Percentiles rank a stretch among this genome's conserved stretches.
Evolutionary conservation across 2,329 filamentous ascomycete species (phyloP).

Genomic region (Epichloe coenophiala): DNA sequence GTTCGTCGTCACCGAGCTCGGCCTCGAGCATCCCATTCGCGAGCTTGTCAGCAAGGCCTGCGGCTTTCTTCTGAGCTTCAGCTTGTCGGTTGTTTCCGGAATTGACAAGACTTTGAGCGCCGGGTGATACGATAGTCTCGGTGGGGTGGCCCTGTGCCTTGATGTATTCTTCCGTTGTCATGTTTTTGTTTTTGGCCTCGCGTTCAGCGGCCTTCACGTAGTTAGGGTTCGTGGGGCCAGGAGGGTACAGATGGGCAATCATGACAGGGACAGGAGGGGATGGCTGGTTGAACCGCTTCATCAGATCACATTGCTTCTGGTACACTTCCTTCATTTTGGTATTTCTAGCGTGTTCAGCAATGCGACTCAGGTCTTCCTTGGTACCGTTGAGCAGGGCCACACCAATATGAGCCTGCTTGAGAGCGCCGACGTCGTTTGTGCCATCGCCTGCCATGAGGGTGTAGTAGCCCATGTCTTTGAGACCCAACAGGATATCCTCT

Average conservation of each 20-base stretch:
- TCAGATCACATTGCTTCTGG: constrained; percentile 84
- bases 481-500: constrained; percentile 90
- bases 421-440: constrained; percentile 91
- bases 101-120: constrained; percentile 39
- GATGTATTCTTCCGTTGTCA: constrained; percentile 44
- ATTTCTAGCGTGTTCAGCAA: constrained; percentile 84
- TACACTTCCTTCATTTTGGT: constrained; percentile 98
- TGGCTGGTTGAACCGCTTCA: constrained; percentile 91
- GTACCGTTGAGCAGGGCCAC: constrained; percentile 93
- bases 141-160: constrained; percentile 38
- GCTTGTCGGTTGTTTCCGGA: constrained; percentile 28
- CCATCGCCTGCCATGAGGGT: constrained; percentile 98
- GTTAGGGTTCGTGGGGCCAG: constrained; percentile 83
- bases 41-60: constrained; percentile 73
- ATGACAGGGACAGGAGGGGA: constrained; percentile 79
- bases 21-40: constrained; percentile 79
- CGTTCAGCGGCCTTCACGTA: constrained; percentile 84
- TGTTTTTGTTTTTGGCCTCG: constrained; percentile 67
- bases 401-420: constrained; percentile 97
- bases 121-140: constrained; percentile 54
- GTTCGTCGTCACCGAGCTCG: constrained; percentile 78
- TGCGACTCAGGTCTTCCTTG: constrained; percentile 77
- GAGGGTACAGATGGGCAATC: constrained; percentile 90
- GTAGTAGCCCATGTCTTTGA: constrained; percentile 94
- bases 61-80: constrained; percentile 57